Percentiles rank a stretch among this genome's conserved stretches.
phyloP scores from a whole-genome alignment of 2,329 filamentous ascomycete species.

The Myotisia sp. region DNA sequence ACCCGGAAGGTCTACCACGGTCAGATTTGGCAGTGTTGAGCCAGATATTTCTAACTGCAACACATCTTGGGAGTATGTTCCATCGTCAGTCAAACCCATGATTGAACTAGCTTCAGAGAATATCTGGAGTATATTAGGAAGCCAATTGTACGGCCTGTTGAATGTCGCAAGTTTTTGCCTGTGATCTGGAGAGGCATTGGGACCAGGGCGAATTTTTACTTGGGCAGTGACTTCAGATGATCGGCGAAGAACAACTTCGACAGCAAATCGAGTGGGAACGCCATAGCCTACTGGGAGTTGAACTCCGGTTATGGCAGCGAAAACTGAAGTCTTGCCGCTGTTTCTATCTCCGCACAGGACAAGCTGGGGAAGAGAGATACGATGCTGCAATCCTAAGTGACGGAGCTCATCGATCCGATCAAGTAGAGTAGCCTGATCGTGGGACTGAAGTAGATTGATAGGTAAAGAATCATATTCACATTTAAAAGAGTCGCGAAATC shows the following conservation, averaged over 20 bases:
- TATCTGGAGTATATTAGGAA: conserved; percentile 15
- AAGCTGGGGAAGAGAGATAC: conserved; percentile 10
- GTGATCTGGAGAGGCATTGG: conserved; percentile 13
- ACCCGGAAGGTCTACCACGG: conserved; percentile 48
- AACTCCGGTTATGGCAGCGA: conserved; percentile 12
- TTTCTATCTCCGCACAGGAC: conserved; percentile 13
- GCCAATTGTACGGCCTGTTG: conserved; percentile 12
- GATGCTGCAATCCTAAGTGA: conserved; percentile 11
- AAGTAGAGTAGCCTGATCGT: conserved; percentile 11
- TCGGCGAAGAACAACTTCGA: conserved; percentile 40
- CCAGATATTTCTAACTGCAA: conserved; percentile 47
- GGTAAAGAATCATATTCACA: conserved; percentile 6
- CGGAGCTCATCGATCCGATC: conserved; percentile 13
- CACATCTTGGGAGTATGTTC: conserved; percentile 30
- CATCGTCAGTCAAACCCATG: conserved; percentile 16
- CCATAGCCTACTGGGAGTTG: conserved; percentile 28
- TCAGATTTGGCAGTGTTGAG: conserved; percentile 45
- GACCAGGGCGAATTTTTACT: conserved; percentile 16
- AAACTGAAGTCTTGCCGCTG: conserved; percentile 13
- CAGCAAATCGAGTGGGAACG: conserved; percentile 46
- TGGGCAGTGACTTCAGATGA: conserved; percentile 12
- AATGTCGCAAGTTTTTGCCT: conserved; percentile 13
- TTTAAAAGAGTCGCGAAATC: no score
- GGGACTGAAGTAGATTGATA: conserved; percentile 10
- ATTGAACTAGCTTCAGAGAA: conserved; percentile 15